A percentile compares a stretch with the other conserved stretches of the same genome.
These are phyloP conservation scores for Cyclostephanos invisitatus DNA, from an alignment of 108 stramenopile species.

Conservation along the genomic window DNA sequence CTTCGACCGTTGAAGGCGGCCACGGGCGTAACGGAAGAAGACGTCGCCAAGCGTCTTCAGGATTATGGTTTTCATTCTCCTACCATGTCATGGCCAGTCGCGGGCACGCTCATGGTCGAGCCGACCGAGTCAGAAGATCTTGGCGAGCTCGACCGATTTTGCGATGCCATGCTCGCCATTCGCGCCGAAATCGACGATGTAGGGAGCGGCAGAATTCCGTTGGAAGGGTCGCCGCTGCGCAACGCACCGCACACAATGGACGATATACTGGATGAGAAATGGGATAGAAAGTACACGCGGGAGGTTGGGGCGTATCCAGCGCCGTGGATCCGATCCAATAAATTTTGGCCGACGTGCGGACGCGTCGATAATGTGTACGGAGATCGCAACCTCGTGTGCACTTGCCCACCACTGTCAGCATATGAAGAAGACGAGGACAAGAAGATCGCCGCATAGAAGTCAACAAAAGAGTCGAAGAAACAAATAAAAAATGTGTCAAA, in stretches of 20 bases:
- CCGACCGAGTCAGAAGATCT: slow-evolving; percentile 98
- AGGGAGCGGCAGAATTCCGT: slow-evolving; percentile 80
- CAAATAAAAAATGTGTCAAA: too few species aligned
- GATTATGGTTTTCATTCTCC: slow-evolving; percentile 99
- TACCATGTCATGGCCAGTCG: slow-evolving; percentile 99
- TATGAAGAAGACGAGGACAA: slow-evolving; percentile 83
- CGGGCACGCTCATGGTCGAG: slow-evolving; percentile 98
- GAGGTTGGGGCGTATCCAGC: slow-evolving; percentile 94
- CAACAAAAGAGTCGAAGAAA: not conserved
- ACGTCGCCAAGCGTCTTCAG: slow-evolving; percentile 95
- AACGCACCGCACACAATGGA: slow-evolving; percentile 97
- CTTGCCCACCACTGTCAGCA: slow-evolving; percentile 91
- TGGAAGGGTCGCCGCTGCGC: slow-evolving; percentile 91
- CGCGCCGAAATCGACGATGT: slow-evolving; percentile 97
- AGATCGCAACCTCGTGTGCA: slow-evolving; percentile 97
- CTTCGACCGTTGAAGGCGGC: slow-evolving; percentile 92
- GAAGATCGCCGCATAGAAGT: slow-evolving; percentile 66
- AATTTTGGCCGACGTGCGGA: slow-evolving; percentile 98
- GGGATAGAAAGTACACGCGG: slow-evolving; percentile 90
- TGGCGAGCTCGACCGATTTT: slow-evolving; percentile 96
- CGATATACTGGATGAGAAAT: slow-evolving; percentile 80
- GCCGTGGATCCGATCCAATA: slow-evolving; percentile 92
- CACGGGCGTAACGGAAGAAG: slow-evolving; percentile 95
- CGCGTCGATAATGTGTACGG: slow-evolving; percentile 98
- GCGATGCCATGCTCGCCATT: slow-evolving; percentile 97